These are phyloP conservation scores for Talaromyces sp. DNA, from an alignment of 2,329 filamentous ascomycete genomes.

Conservation along the genomic window DNA sequence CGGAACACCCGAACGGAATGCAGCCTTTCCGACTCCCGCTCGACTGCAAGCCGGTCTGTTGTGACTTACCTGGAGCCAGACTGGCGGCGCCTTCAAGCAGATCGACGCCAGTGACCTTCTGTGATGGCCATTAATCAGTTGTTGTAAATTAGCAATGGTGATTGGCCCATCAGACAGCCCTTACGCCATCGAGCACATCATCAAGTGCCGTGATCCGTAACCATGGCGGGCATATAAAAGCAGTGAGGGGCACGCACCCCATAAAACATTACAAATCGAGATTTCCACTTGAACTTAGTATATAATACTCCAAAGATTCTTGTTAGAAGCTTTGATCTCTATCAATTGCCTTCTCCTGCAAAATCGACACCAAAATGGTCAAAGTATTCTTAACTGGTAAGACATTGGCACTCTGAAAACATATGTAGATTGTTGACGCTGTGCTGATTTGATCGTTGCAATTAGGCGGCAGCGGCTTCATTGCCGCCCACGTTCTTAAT, in stretches of 20 bases:
- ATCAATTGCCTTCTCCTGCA: neutral
- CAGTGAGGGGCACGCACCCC: neutral
- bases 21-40: neutral
- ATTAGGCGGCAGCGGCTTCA: conserved; percentile 60
- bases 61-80: neutral
- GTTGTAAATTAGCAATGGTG: neutral
- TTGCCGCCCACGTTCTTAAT: conserved; percentile 63
- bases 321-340: neutral
- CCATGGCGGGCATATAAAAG: neutral
- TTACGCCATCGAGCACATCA: neutral
- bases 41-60: neutral
- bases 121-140: neutral
- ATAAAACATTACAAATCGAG: neutral
- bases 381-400: conserved; percentile 41
- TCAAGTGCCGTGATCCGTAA: neutral
- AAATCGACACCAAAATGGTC: conserved; percentile 28
- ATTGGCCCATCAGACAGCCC: neutral
- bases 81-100: neutral
- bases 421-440: neutral
- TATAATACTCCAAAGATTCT: neutral
- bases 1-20: neutral
- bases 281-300: neutral
- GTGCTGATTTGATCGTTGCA: neutral
- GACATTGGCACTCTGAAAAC: neutral
- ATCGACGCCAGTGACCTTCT: neutral